Conservation (phyloP, 2,329 filamentous ascomycete genomes). For the Ophiostoma ips region DNA sequence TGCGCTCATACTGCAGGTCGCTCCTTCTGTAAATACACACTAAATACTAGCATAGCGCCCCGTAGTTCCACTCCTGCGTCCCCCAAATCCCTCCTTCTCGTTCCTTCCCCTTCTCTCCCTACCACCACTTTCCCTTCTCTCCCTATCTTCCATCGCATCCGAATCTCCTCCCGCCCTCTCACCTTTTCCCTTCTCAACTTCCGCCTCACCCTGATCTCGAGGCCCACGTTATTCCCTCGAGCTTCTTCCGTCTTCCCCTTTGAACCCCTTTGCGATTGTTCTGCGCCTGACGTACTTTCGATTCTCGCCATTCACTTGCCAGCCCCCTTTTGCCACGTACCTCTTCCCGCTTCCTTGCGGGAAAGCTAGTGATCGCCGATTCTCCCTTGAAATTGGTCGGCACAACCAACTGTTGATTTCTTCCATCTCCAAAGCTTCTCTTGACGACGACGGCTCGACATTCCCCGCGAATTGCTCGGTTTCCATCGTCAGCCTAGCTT, state of each 20-base stretch:
- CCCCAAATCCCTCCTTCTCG: slow-evolving; percentile 5
- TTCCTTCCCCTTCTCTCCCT: not conserved
- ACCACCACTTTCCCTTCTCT: not conserved
- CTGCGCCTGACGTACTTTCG: not conserved
- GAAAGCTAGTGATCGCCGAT: slow-evolving; percentile 5
- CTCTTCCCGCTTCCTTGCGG: slow-evolving; percentile 8
- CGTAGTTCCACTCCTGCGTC: slow-evolving; percentile 10
- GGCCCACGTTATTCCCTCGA: not conserved
- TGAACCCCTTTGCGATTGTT: not conserved
- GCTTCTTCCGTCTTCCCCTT: not conserved
- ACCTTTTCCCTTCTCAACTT: not conserved
- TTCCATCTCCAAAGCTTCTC: slow-evolving; percentile 2
- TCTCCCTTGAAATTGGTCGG: not conserved
- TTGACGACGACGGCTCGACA: not conserved
- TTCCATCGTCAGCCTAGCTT: not conserved
- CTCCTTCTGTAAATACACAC: slow-evolving; percentile 9
- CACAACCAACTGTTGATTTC: not conserved
- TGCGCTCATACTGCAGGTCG: slow-evolving; percentile 3
- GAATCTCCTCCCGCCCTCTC: slow-evolving; percentile 5
- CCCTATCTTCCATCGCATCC: slow-evolving; percentile 8
- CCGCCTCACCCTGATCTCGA: not conserved
- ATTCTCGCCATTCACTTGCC: not conserved
- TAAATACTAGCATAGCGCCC: slow-evolving; percentile 8
- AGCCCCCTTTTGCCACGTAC: slow-evolving; percentile 2
- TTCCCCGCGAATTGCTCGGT: not conserved